Evolutionary conservation across 192 early-diverging fungal genomes (phyloP).

Genomic region (Martensiomyces pterosporus): DNA sequence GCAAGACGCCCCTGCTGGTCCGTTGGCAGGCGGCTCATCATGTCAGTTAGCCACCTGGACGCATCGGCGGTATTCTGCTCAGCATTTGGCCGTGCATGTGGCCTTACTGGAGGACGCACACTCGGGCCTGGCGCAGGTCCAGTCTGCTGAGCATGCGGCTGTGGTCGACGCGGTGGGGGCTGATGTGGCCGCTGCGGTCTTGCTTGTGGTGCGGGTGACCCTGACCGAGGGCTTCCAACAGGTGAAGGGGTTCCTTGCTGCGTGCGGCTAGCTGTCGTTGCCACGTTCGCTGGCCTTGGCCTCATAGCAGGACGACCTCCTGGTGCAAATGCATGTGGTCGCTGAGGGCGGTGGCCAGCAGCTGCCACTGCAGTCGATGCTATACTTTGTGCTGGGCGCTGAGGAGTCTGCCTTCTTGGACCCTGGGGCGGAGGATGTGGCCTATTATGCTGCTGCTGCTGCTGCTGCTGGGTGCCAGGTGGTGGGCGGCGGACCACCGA

Average conservation of each 20-base stretch:
- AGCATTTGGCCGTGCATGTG: conserved; percentile 16
- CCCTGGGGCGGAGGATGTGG: background rate
- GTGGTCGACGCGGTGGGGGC: background rate
- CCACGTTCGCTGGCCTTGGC: conserved; percentile 2
- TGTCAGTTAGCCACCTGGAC: conserved; percentile 35
- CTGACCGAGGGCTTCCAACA: conserved; percentile 11
- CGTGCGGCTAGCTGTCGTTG: conserved; percentile 1
- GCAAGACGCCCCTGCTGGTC: conserved; percentile 41
- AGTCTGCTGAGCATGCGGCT: conserved; percentile 10
- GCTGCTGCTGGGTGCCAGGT: conserved; percentile 2
- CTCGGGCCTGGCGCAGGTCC: no score
- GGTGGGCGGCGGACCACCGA: conserved; percentile 4
- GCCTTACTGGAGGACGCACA: conserved; percentile 1
- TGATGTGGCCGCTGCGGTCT: conserved; percentile 9
- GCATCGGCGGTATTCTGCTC: conserved; percentile 17
- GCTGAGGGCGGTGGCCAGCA: conserved; percentile 5
- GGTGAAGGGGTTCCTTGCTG: conserved; percentile 11
- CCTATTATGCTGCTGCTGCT: conserved; percentile 2
- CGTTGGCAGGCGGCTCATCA: conserved; percentile 37
- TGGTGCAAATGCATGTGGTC: conserved; percentile 2
- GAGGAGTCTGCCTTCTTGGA: background rate
- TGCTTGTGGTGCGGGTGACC: background rate
- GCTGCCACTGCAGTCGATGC: background rate
- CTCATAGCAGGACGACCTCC: conserved; percentile 3
- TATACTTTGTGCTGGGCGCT: background rate